Evolutionary conservation across 441 rosid genomes (phyloP).

Genomic region (Gossypium gossypioides): DNA sequence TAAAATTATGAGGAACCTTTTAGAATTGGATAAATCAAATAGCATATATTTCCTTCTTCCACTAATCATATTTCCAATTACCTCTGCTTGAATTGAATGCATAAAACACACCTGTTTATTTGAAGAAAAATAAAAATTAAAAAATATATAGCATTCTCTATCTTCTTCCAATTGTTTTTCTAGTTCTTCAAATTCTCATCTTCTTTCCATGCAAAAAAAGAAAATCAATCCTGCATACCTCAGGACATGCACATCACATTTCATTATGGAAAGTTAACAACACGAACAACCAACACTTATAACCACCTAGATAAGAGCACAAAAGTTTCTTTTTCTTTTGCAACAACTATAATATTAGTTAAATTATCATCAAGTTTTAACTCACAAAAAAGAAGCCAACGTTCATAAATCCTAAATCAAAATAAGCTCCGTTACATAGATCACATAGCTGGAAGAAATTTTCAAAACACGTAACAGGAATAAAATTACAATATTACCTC

Average conservation of each 20-base stretch:
- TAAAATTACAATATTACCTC: slow-evolving; percentile 44
- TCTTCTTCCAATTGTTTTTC: background rate
- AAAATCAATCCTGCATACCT: background rate
- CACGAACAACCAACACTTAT: background rate
- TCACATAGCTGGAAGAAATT: background rate
- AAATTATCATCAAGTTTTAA: background rate
- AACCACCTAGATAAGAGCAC: background rate
- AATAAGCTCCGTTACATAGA: background rate
- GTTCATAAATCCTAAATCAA: background rate
- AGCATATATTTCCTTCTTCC: background rate
- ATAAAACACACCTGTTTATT: background rate
- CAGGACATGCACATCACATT: background rate
- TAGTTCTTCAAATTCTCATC: background rate
- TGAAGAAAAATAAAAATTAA: background rate
- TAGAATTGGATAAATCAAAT: background rate
- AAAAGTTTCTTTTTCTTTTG: background rate
- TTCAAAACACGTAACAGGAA: background rate
- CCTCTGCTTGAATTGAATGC: background rate
- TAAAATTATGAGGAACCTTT: background rate
- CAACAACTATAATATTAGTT: background rate
- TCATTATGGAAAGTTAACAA: background rate
- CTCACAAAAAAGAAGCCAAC: background rate
- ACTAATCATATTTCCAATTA: background rate
- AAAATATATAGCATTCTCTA: background rate
- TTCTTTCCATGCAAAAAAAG: background rate